Percentiles rank a stretch among this genome's conserved stretches.
These are phyloP conservation scores for Colletotrichum magnum DNA, from an alignment of 2,329 filamentous ascomycete species.

Conservation along the genomic window DNA sequence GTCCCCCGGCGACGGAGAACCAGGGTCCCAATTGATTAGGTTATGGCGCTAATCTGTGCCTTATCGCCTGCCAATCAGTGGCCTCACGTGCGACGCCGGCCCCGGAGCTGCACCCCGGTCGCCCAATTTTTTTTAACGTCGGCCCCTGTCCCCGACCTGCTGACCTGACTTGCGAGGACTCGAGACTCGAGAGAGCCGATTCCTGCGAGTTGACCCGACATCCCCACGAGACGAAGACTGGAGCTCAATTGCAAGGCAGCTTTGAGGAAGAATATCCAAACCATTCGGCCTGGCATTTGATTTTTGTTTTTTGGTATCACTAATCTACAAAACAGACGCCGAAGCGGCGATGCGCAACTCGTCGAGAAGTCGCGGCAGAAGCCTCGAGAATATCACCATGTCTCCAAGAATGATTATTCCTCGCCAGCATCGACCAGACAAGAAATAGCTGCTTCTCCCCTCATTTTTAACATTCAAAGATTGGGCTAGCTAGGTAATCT, in stretches of 20 bases:
- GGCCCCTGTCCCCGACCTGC: background rate
- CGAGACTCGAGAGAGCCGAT: too few species aligned
- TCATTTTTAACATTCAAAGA: slow-evolving; percentile 6
- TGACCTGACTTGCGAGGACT: background rate
- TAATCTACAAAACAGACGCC: background rate
- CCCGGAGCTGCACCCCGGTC: slow-evolving; percentile 16
- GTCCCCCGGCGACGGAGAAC: background rate
- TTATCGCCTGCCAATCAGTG: slow-evolving; percentile 41
- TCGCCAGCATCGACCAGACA: background rate
- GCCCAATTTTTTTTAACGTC: background rate
- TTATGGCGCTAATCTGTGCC: slow-evolving; percentile 29
- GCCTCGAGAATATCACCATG: slow-evolving; percentile 6
- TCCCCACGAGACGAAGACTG: background rate
- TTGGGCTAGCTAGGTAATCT: slow-evolving; percentile 17
- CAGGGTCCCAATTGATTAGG: slow-evolving; percentile 14
- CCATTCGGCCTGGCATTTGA: background rate
- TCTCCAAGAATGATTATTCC: background rate
- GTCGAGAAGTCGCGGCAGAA: background rate
- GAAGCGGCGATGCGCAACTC: background rate
- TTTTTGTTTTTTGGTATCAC: slow-evolving; percentile 25
- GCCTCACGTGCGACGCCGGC: slow-evolving; percentile 34
- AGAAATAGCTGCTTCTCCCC: slow-evolving; percentile 4
- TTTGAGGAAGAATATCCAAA: background rate
- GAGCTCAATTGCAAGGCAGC: background rate
- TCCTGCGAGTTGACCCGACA: background rate